phyloP scores from a whole-genome alignment of 2,329 filamentous ascomycete genomes.

The Fusarium beomiforme region DNA sequence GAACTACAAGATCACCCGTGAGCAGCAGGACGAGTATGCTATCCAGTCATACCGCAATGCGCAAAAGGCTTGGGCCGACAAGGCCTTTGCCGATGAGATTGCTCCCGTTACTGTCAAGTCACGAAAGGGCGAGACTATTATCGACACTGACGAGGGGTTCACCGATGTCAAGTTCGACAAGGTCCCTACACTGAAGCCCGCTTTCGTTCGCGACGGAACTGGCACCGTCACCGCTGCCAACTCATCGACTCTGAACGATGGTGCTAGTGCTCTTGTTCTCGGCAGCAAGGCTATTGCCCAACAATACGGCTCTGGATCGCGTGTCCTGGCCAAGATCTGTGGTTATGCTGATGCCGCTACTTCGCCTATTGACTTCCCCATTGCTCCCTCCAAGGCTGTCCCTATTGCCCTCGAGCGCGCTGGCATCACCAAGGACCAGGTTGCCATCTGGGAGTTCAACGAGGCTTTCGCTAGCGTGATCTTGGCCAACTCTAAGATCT shows the following conservation, averaged over 20 bases:
- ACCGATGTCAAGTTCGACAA: conserved; percentile 88
- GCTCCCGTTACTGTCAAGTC: conserved; percentile 85
- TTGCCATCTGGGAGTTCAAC: conserved; percentile 98
- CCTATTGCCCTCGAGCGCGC: conserved; percentile 89
- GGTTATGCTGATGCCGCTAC: conserved; percentile 89
- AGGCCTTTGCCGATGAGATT: conserved; percentile 89
- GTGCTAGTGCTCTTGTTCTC: conserved; percentile 88
- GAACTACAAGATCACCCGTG: conserved; percentile 80
- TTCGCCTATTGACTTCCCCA: conserved; percentile 91
- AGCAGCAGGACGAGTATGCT: conserved; percentile 92
- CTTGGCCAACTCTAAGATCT: conserved; percentile 92
- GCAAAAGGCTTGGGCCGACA: conserved; percentile 86
- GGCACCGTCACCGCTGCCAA: conserved; percentile 96
- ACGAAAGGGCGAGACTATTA: conserved; percentile 82
- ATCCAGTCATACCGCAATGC: conserved; percentile 90
- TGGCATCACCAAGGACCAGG: conserved; percentile 89
- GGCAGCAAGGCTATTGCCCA: conserved; percentile 83
- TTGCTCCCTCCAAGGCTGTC: conserved; percentile 92
- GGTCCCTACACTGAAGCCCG: conserved; percentile 86
- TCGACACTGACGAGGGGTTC: conserved; percentile 89
- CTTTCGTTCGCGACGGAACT: conserved; percentile 85
- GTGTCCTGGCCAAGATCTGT: conserved; percentile 88
- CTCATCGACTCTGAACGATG: conserved; percentile 93
- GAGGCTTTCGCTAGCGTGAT: conserved; percentile 97
- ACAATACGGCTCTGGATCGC: conserved; percentile 79